Percentiles rank a stretch among this genome's conserved stretches.
phyloP scores from a whole-genome alignment of 1,284 basidiomycete genomes.

The Irpex sp. region DNA sequence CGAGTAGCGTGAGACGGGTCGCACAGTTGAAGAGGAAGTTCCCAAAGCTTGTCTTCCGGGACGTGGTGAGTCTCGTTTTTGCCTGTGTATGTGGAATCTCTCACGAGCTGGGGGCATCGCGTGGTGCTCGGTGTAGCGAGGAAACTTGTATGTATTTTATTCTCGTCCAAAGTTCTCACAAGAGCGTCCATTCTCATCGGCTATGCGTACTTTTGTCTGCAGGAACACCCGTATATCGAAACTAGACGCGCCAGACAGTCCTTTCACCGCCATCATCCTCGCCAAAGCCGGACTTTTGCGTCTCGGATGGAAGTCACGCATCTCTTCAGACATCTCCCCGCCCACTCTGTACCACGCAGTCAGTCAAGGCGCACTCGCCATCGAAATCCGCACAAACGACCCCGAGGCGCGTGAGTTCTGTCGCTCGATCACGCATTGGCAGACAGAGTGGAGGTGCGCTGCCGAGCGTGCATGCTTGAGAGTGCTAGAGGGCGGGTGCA shows the following conservation, averaged over 20 bases:
- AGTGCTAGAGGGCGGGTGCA: conserved; percentile 94
- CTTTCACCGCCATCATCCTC: conserved; percentile 88
- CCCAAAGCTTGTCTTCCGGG: conserved; percentile 80
- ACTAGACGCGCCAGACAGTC: conserved; percentile 83
- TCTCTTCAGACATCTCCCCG: conserved; percentile 73
- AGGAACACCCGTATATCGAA: conserved; percentile 90
- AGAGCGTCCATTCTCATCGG: background rate
- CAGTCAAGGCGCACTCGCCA: conserved; percentile 88
- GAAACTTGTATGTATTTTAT: conserved; percentile 63
- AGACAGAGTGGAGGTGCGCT: conserved; percentile 70
- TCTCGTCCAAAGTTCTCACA: background rate
- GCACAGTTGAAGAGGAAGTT: conserved; percentile 86
- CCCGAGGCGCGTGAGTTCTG: conserved; percentile 59
- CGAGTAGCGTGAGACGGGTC: conserved; percentile 89
- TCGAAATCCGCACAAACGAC: conserved; percentile 85
- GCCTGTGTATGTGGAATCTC: background rate
- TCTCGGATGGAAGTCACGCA: conserved; percentile 71
- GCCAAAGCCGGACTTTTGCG: conserved; percentile 94
- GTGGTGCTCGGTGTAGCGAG: conserved; percentile 45
- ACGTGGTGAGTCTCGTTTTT: conserved; percentile 58
- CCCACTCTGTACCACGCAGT: conserved; percentile 88
- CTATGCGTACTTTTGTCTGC: background rate
- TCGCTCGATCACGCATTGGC: conserved; percentile 66
- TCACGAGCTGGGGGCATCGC: background rate
- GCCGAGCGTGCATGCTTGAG: conserved; percentile 88